Base-by-base conservation (phyloP, 2,329 filamentous ascomycete genomes). In the Neurospora sp. region DNA sequence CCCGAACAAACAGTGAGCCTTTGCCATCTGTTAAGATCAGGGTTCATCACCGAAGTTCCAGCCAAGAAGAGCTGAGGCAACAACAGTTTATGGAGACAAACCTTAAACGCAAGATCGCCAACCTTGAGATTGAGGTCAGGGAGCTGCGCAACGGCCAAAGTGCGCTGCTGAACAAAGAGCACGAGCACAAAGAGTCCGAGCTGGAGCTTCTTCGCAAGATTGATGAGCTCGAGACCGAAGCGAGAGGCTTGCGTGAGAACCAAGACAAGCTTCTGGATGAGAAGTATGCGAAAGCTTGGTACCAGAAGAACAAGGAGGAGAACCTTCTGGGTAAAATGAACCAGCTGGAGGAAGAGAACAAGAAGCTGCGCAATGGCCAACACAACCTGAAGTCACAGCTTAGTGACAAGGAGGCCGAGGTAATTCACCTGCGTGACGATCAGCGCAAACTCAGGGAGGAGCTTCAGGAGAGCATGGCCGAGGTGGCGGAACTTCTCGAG, bases 321-420 rank as follows among this genome's bases (percentile, higher is more conserved):
- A 76, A 75, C 46, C 74, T 81, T 68, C 69, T 77, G 36, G 73
- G 77, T 68, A 79, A 78, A 75, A 77, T 81, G 40, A 78, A 80
- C 69, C 77, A 78, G 70, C 75, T 81, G 28, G 78, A 81, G 74
- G 74, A 72, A 62, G 79, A 81, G 72, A 75, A 77, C 8, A 74
- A 78, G 33, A 74, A 71, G 36, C 75, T 81, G 33, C 77, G 76
- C 37, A 73, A 76, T 43, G 75, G 72, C 62, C 78, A 78, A 52
- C 75, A 71, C 66, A 76, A 76, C 38, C 74, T 81, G 39, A 74
- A 72, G 65, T 28, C 38, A 70, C 70, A 70, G 23, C 52, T 62
- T 12, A 62, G 23, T 36, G 52, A 62, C 52, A 62, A 62, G 52
- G 52, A 62, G 52, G 52, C 52, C 52, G 52, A 62, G 12, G 28